Evolutionary conservation across 176 grass and related monocot genomes (phyloP), one percentile per base, ranked within the genome.

Genomic region (Avena atlantica): DNA sequence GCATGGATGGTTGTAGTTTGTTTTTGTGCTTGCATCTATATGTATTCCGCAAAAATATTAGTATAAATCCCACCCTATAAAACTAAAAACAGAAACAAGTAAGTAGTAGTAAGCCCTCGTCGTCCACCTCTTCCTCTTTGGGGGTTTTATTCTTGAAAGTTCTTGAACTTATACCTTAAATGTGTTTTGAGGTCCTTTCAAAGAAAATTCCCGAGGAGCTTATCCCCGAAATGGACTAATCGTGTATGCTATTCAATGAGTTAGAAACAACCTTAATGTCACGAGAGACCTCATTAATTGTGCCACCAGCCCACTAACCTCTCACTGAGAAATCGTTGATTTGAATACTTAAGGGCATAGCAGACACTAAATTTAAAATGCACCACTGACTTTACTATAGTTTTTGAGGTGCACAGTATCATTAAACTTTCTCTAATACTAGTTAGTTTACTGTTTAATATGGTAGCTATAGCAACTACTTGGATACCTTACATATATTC

Each of bases 401-500:
- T 72, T n/a, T 73, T 25, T 42, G 29, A 15, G 56, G 55, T 63
- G 19, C 9, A 52, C 49, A 61, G 13, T 14, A 50, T 67, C 10
- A 78, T 53, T 53, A 45, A 73, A 12, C 29, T 84, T 44, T 73
- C 31, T 61, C 57, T 49, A 50, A 31, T 24, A 31, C 31, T 31
- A 75, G 48, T 31, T 63, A 16, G 16, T 78, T 78, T 12, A 68
- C 17, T 24, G 23, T 58, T 34, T 58, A 68, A 65, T 76, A 81
- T 89, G 51, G 31, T 90, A 31, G 72, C 27, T 71, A 82, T 90
- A 31, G 72, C 27, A 78, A 82, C 62, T 78, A 82, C 63, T 53
- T 78, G 72, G 12, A 78, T 31, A 80, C 45, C 51, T 19, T 21
- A 17, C 57, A 8, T 44, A 45, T 77, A 45, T 63, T 72, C 73